Evolutionary conservation across 1,139 yeast genomes (phyloP).

Genomic region (Arxiozyma slooffiae): DNA sequence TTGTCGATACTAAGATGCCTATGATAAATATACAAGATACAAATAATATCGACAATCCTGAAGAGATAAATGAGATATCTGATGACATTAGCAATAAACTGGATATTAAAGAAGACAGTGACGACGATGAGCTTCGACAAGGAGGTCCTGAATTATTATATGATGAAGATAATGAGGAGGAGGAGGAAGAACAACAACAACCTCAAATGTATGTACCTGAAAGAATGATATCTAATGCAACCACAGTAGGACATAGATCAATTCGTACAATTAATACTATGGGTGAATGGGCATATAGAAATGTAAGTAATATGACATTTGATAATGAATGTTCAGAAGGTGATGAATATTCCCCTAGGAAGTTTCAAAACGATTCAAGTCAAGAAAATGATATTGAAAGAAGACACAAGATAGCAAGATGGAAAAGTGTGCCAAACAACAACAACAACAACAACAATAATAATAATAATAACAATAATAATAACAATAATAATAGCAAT

Average conservation of each 20-base stretch:
- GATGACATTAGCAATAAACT: background rate
- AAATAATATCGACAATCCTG: background rate
- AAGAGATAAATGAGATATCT: background rate
- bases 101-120: slow-evolving; percentile 6
- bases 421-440: slow-evolving; percentile 21
- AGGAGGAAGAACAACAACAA: too few species aligned
- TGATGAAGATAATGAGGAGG: slow-evolving; percentile 12
- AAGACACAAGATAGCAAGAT: slow-evolving; percentile 20
- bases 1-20: slow-evolving; percentile 6
- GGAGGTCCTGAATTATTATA: slow-evolving; percentile 6
- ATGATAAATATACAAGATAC: slow-evolving; percentile 3
- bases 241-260: slow-evolving; percentile 24
- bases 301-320: slow-evolving; percentile 7
- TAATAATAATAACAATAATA: too few species aligned
- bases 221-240: slow-evolving; percentile 19
- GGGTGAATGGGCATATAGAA: slow-evolving; percentile 24
- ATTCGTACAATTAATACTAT: slow-evolving; percentile 24
- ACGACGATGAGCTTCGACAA: background rate
- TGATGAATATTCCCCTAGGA: background rate
- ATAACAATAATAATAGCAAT: too few species aligned
- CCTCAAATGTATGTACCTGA: slow-evolving; percentile 21
- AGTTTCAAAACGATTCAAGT: background rate
- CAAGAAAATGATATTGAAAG: slow-evolving; percentile 8
- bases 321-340: background rate
- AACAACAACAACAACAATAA: background rate